Conservation (phyloP, 148 eudicot genomes). For the Chenopodium suecicum region DNA sequence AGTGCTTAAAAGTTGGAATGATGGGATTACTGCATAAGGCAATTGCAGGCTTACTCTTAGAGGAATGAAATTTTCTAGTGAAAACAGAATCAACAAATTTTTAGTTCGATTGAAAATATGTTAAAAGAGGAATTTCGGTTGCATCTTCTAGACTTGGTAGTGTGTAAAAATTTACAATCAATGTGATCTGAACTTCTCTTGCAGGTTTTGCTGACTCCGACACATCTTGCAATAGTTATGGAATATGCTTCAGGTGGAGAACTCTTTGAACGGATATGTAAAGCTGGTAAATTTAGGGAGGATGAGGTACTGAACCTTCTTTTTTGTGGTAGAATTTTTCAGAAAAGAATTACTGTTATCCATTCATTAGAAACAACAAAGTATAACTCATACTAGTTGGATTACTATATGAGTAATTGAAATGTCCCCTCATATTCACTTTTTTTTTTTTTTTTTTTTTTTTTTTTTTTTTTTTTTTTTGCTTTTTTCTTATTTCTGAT, state of each 20-base stretch:
- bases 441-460: not conserved
- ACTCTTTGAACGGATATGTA: conserved; percentile 86
- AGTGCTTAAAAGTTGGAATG: not conserved
- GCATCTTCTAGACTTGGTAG: not conserved
- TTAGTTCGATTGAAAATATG: not conserved
- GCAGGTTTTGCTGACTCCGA: conserved; percentile 81
- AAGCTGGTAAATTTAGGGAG: conserved; percentile 81
- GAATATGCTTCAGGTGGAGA: conserved; percentile 96
- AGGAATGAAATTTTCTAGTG: not conserved
- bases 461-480: not conserved
- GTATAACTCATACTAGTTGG: not conserved
- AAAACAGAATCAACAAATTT: not conserved
- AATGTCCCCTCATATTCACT: not conserved
- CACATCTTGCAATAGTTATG: conserved; percentile 95
- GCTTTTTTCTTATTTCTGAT: not conserved
- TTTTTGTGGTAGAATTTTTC: not conserved
- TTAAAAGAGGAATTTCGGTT: not conserved
- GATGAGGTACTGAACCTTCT: conserved; percentile 60
- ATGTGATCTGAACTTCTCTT: not conserved
- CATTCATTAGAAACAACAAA: not conserved
- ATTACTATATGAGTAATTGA: not conserved
- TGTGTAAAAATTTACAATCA: not conserved
- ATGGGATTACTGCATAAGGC: not conserved
- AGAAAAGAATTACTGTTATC: not conserved
- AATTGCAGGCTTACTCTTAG: not conserved